Base-by-base conservation (phyloP, 768 basidiomycete genomes). In the Tylopilus vinaceipallidus region DNA sequence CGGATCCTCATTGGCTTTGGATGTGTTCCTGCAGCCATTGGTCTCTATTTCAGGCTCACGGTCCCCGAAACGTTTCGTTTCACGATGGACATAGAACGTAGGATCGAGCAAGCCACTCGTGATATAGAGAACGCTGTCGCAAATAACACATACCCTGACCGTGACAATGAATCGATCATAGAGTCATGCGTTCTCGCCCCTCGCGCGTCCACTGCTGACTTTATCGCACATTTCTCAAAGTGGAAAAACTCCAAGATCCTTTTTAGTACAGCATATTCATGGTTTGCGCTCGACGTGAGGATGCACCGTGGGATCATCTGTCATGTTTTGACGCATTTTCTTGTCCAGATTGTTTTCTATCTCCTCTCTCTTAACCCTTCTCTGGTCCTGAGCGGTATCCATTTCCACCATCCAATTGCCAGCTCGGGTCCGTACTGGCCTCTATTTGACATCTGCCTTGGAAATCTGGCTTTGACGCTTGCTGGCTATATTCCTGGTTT, bases 71-170 rank as follows among this genome's bases (percentile, higher is more conserved):
- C 89, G 2, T 90, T 90, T 19, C 88, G 91, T 48, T 82, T 75
- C 70, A 93, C 90, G 54, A 91, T 92, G 85, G 91, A 94, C 73
- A 80, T 92, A 55, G 88, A 90, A 66, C 74, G 74, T n/a, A 88
- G 91, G 62, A 72, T 94, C 49, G 70, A 76, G 45, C 85, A 85
- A 60, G 91, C 89, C 8, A 52, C 79, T 1, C 68, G 75, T 37
- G 91, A 91, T 58, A 86, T 91, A 54, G 75, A 81, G 50, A 75
- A 76, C 37, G 84, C 87, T 53, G 60, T 91, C 33, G 67, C 71
- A n/a, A 72, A 69, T 17, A 77, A 76, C 16, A 67, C 62, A 4
- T 73, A 63, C 60, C 60, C 65, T 29, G 69, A 89, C 51, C 63
- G 71, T 45, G 80, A 84, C 6, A 82, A 85, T 52, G 75, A 77